phyloP scores from a whole-genome alignment of 2,329 filamentous ascomycete genomes.

The Neonectria coccinea region DNA sequence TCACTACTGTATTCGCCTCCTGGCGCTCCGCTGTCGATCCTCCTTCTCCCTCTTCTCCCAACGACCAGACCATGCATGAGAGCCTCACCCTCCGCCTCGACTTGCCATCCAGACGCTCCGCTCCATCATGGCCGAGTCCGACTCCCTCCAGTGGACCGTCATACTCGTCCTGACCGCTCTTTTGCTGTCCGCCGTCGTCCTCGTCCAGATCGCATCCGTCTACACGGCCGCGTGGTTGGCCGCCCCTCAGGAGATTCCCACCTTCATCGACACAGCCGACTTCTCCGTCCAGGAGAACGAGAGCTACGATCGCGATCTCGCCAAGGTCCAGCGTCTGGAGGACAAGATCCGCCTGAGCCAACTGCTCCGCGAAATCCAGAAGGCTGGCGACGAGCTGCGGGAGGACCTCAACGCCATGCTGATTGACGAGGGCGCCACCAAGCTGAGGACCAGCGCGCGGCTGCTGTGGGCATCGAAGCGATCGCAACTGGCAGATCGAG shows the following conservation, averaged over 20 bases:
- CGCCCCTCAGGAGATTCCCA: slow-evolving; percentile 68
- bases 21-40: slow-evolving; percentile 34
- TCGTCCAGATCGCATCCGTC: slow-evolving; percentile 63
- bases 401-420: slow-evolving; percentile 68
- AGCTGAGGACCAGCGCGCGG: slow-evolving; percentile 61
- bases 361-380: slow-evolving; percentile 72
- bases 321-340: slow-evolving; percentile 68
- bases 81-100: slow-evolving; percentile 44
- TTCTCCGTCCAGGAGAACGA: slow-evolving; percentile 74
- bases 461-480: slow-evolving; percentile 70
- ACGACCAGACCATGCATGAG: slow-evolving; percentile 45
- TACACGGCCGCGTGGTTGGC: slow-evolving; percentile 68
- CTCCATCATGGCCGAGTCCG: slow-evolving; percentile 62
- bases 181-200: slow-evolving; percentile 65
- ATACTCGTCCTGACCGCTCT: slow-evolving; percentile 69
- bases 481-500: slow-evolving; percentile 65
- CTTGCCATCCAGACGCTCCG: slow-evolving; percentile 45
- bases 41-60: slow-evolving; percentile 33
- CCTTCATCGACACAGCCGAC: slow-evolving; percentile 70
- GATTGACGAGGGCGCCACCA: slow-evolving; percentile 57
- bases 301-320: slow-evolving; percentile 70
- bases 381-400: slow-evolving; percentile 69
- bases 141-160: slow-evolving; percentile 67
- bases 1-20: slow-evolving; percentile 34
- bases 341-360: slow-evolving; percentile 71